phyloP scores from a whole-genome alignment of 2,329 filamentous ascomycete genomes.

The Aspergillus ruber region DNA sequence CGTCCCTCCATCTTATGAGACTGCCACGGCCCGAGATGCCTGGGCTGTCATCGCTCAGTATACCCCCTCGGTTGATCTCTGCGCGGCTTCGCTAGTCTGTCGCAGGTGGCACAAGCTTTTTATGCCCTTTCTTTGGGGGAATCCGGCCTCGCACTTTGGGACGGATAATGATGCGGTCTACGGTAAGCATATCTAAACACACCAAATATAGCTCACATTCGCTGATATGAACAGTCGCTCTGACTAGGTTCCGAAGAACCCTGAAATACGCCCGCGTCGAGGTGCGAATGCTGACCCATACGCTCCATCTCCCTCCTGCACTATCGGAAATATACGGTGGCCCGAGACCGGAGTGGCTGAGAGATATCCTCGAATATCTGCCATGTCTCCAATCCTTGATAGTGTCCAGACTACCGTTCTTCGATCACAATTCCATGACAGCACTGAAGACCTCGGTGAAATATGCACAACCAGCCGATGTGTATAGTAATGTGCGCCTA shows the following conservation, averaged over 20 bases:
- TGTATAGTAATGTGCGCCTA: conserved; percentile 47
- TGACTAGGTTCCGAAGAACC: conserved; percentile 54
- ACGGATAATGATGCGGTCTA: conserved; percentile 56
- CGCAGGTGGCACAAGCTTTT: conserved; percentile 54
- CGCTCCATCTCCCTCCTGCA: conserved; percentile 55
- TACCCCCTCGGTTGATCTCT: conserved; percentile 51
- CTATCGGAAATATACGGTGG: conserved; percentile 56
- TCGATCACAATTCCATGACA: conserved; percentile 53
- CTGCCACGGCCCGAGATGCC: conserved; percentile 48
- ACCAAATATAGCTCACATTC: neutral
- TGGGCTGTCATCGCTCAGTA: conserved; percentile 53
- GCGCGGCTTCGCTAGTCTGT: conserved; percentile 50
- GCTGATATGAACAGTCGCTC: conserved; percentile 39
- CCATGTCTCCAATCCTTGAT: conserved; percentile 55
- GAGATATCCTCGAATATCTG: conserved; percentile 52
- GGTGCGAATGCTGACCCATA: conserved; percentile 54
- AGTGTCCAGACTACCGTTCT: conserved; percentile 54
- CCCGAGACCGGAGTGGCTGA: conserved; percentile 53
- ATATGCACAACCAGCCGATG: conserved; percentile 2
- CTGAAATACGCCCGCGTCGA: conserved; percentile 48
- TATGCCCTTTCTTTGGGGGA: conserved; percentile 55
- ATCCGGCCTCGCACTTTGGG: conserved; percentile 57
- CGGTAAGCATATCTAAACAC: conserved; percentile 25
- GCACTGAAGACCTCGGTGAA: conserved; percentile 36
- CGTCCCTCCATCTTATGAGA: conserved; percentile 55